These are phyloP conservation scores for Isatis tinctoria DNA, from an alignment of 345 rosid species.

Conservation along the genomic window DNA sequence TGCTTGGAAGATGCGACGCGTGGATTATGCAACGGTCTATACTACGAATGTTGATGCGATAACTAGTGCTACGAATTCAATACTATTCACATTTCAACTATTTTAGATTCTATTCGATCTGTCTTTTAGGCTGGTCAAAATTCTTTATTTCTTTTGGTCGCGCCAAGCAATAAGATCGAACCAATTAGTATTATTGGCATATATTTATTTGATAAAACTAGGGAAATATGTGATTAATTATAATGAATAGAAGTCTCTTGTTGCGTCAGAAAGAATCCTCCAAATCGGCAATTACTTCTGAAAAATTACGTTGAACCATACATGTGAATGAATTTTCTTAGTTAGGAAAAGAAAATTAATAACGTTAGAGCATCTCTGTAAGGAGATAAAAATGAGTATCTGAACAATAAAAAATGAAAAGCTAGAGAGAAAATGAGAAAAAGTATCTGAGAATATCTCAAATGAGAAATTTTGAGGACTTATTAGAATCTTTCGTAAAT, in stretches of 20 bases:
- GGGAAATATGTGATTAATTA: background rate
- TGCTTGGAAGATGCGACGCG: background rate
- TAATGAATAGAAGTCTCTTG: background rate
- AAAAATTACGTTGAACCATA: background rate
- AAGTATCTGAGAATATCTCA: too few species aligned
- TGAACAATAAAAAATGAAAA: too few species aligned
- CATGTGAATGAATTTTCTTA: background rate
- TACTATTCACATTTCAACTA: conserved; percentile 1
- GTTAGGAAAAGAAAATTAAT: background rate
- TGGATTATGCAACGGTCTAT: conserved; percentile 6
- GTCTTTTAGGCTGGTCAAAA: background rate
- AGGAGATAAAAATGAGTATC: too few species aligned
- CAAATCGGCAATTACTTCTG: background rate
- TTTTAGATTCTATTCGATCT: conserved; percentile 1
- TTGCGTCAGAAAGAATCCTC: background rate
- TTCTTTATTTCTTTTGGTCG: conserved; percentile 4
- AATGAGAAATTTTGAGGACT: too few species aligned
- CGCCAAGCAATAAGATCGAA: background rate
- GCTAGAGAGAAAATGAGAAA: too few species aligned
- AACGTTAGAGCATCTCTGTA: too few species aligned
- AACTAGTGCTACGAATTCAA: background rate
- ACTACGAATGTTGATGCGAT: background rate
- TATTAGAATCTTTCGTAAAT: too few species aligned
- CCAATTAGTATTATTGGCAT: background rate
- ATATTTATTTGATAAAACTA: background rate